Evolutionary conservation across 106 monocot species (phyloP).

Genomic region (Hemerocallis citrina): DNA sequence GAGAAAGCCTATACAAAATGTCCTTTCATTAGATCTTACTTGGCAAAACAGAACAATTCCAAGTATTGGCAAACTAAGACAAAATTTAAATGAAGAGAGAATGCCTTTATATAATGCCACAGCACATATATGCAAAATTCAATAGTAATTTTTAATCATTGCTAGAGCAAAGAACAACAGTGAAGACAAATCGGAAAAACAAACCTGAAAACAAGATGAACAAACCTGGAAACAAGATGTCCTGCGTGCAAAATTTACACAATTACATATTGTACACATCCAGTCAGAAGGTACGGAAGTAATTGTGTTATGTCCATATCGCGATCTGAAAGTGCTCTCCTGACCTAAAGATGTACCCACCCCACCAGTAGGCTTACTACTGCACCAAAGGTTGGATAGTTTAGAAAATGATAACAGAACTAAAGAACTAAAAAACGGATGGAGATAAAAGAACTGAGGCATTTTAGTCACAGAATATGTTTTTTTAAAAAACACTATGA

Average conservation of each 20-base stretch:
- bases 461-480: background rate
- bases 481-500: no score
- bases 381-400: conserved; percentile 23
- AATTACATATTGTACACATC: conserved; percentile 93
- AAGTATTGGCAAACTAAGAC: background rate
- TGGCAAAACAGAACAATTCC: background rate
- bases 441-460: background rate
- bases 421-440: background rate
- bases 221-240: conserved; percentile 93
- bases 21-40: no score
- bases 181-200: background rate
- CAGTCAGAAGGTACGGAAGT: conserved; percentile 65
- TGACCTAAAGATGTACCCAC: conserved; percentile 43
- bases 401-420: background rate
- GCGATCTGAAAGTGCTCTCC: conserved; percentile 42
- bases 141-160: background rate
- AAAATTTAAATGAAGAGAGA: background rate
- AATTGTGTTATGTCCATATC: conserved; percentile 41
- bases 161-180: background rate
- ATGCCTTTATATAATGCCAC: background rate
- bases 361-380: conserved; percentile 91
- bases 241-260: conserved; percentile 97
- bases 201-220: no score
- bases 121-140: background rate
- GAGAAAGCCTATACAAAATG: no score